A percentile compares a stretch with the other conserved stretches of the same genome.
Evolutionary conservation across 345 rosid genomes (phyloP).

Genomic region (Carallia brachiata): DNA sequence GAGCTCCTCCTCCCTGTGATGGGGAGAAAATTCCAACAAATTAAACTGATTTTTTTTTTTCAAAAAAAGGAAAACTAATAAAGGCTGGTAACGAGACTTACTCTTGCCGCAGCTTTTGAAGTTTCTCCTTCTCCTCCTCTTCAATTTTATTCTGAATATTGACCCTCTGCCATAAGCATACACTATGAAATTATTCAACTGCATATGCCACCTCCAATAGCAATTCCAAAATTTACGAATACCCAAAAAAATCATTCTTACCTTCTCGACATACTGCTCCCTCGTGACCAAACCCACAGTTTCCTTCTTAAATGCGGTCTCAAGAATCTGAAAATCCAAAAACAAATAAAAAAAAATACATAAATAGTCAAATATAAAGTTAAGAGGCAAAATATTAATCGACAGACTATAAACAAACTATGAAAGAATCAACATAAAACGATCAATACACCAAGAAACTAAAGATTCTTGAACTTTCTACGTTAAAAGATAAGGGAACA

Average conservation of each 20-base stretch:
- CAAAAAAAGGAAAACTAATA: neutral
- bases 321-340: slow-evolving; percentile 59
- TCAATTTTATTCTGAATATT: slow-evolving; percentile 88
- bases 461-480: too few species aligned
- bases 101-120: slow-evolving; percentile 90
- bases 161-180: slow-evolving; percentile 57
- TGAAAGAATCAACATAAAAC: too few species aligned
- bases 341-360: neutral
- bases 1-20: slow-evolving; percentile 80
- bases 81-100: slow-evolving; percentile 27
- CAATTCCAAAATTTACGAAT: neutral
- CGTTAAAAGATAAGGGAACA: too few species aligned
- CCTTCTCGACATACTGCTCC: slow-evolving; percentile 99
- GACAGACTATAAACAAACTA: too few species aligned
- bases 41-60: neutral
- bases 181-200: neutral
- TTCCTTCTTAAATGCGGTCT: slow-evolving; percentile 97
- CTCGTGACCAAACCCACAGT: slow-evolving; percentile 95
- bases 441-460: too few species aligned
- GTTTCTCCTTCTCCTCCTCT: slow-evolving; percentile 98
- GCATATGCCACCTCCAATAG: neutral
- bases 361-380: neutral
- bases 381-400: too few species aligned
- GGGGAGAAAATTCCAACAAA: slow-evolving; percentile 4
- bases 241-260: slow-evolving; percentile 14